Percentiles rank a stretch among this genome's conserved stretches.
These are phyloP conservation scores for Taphrina wiesneri DNA, from an alignment of 1,139 yeast genomes.

Conservation along the genomic window DNA sequence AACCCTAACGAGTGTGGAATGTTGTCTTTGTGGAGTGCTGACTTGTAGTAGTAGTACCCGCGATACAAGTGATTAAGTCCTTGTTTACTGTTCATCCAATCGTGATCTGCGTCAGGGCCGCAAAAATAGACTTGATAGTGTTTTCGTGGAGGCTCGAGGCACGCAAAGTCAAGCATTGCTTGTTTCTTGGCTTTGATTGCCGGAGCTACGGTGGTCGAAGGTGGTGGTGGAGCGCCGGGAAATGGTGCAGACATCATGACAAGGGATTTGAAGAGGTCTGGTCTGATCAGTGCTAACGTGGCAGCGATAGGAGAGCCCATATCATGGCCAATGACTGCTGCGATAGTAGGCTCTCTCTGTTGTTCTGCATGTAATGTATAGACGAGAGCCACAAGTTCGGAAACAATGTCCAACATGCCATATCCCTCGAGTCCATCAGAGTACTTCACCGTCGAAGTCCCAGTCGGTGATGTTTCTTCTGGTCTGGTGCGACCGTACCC, in stretches of 20 bases:
- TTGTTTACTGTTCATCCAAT: not conserved
- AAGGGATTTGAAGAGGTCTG: slow-evolving; percentile 15
- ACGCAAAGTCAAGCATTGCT: not conserved
- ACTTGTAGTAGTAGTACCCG: slow-evolving; percentile 29
- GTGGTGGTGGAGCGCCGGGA: slow-evolving; percentile 18
- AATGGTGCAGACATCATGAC: slow-evolving; percentile 24
- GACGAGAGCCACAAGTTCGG: slow-evolving; percentile 6
- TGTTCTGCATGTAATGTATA: not conserved
- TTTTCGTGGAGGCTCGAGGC: slow-evolving; percentile 7
- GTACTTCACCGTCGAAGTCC: not conserved
- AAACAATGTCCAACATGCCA: slow-evolving; percentile 5
- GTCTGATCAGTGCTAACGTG: slow-evolving; percentile 10
- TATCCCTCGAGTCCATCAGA: slow-evolving; percentile 7
- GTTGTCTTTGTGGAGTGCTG: slow-evolving; percentile 17
- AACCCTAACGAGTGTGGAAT: not conserved
- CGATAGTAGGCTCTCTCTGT: not conserved
- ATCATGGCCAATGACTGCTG: slow-evolving; percentile 22
- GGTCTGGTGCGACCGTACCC: slow-evolving; percentile 24
- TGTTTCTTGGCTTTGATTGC: not conserved
- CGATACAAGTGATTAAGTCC: slow-evolving; percentile 4
- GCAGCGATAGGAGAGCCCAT: slow-evolving; percentile 27
- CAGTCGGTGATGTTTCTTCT: not conserved
- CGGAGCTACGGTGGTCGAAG: not conserved
- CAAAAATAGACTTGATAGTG: slow-evolving; percentile 26
- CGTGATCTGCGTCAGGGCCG: slow-evolving; percentile 2